Evolutionary conservation across 768 basidiomycete genomes (phyloP).

Genomic region (Leccinum sublutescens): DNA sequence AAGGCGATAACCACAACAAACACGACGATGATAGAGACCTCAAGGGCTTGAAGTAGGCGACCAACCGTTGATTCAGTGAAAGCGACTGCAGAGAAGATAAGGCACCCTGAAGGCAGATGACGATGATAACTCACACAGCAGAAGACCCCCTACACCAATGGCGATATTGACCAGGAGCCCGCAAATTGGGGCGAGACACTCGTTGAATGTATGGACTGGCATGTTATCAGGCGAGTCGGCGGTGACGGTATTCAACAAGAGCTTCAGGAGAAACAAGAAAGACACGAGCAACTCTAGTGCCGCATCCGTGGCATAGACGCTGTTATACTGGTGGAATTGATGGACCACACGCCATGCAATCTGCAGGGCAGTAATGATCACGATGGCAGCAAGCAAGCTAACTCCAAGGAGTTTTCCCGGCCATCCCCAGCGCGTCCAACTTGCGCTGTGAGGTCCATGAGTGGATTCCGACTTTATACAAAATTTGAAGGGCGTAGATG

Average conservation of each 20-base stretch:
- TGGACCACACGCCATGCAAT: conserved; percentile 57
- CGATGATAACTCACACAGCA: conserved; percentile 49
- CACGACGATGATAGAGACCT: conserved; percentile 62
- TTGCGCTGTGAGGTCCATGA: conserved; percentile 48
- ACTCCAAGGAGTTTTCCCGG: conserved; percentile 54
- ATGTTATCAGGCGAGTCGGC: conserved; percentile 35
- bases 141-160: conserved; percentile 55
- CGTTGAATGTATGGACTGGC: conserved; percentile 43
- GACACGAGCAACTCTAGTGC: conserved; percentile 59
- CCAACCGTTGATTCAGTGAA: conserved; percentile 71
- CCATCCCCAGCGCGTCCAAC: conserved; percentile 65
- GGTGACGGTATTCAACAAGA: conserved; percentile 55
- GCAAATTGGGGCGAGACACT: conserved; percentile 49
- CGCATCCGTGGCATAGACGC: conserved; percentile 57
- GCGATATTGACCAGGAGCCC: conserved; percentile 52
- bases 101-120: conserved; percentile 1
- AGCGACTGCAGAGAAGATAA: conserved; percentile 42
- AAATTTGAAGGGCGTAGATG: conserved; percentile 16
- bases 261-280: conserved; percentile 58
- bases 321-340: conserved; percentile 37
- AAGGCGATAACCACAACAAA: conserved; percentile 52
- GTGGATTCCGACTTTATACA: conserved; percentile 14
- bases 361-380: conserved; percentile 56
- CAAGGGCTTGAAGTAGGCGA: conserved; percentile 62
- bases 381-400: conserved; percentile 42